A percentile compares a stretch with the other conserved stretches of the same genome.
Evolutionary conservation across 1,284 basidiomycete genomes (phyloP).

Genomic region (Salmacisia buchloeana): DNA sequence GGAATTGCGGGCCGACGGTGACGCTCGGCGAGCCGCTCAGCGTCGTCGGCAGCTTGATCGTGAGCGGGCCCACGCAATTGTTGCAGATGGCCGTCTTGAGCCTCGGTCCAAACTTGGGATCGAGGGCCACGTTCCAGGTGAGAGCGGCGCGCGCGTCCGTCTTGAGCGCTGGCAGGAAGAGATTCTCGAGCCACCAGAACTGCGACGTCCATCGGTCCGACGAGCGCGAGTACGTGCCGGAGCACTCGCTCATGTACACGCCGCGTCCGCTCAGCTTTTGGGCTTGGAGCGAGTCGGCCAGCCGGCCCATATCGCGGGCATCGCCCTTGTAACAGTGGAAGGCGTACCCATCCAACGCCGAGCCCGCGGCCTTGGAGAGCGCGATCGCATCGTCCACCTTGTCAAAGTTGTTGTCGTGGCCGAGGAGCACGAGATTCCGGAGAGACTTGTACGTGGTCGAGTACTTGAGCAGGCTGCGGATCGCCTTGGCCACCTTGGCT

Average conservation of each 20-base stretch:
- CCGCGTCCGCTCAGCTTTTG: neutral
- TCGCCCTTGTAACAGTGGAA: conserved; percentile 39
- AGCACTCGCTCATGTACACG: neutral
- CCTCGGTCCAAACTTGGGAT: conserved; percentile 24
- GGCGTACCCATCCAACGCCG: conserved; percentile 27
- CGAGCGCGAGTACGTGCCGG: neutral
- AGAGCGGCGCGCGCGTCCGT: conserved; percentile 18
- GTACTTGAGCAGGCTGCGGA: conserved; percentile 17
- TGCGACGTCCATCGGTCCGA: neutral
- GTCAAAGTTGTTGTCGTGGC: conserved; percentile 35
- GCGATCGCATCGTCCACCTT: conserved; percentile 19
- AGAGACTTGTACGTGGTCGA: neutral
- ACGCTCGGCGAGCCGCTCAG: conserved; percentile 6
- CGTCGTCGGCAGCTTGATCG: conserved; percentile 13
- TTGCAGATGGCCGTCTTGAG: conserved; percentile 25
- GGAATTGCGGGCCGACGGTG: conserved; percentile 12
- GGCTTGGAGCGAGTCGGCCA: neutral
- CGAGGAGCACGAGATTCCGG: conserved; percentile 11
- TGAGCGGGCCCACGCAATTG: conserved; percentile 24
- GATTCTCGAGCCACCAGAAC: conserved; percentile 6
- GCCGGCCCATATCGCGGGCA: conserved; percentile 7
- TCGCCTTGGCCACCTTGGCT: conserved; percentile 12
- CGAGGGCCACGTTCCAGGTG: conserved; percentile 35
- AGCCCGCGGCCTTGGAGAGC: conserved; percentile 20
- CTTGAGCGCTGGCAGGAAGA: conserved; percentile 21